Evolutionary conservation across 495 filamentous ascomycete species (phyloP).

Genomic region (Aspergillus campestris): DNA sequence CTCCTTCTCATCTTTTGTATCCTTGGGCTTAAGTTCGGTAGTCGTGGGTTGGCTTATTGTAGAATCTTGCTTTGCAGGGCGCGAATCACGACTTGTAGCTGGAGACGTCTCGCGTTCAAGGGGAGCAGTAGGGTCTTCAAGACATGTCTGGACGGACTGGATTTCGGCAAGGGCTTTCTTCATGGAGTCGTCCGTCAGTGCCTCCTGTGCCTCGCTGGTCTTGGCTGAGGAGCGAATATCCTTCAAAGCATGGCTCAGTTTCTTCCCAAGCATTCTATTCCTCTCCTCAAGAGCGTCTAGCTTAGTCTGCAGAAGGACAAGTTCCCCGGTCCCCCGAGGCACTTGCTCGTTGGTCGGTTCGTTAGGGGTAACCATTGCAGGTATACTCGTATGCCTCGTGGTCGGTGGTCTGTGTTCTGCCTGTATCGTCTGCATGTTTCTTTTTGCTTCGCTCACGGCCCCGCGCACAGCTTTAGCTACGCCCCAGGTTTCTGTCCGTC

Average conservation of each 20-base stretch:
- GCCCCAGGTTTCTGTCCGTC: slow-evolving; percentile 75
- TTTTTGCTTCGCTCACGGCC: slow-evolving; percentile 75
- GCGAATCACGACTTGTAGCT: too few species aligned
- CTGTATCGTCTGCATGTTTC: slow-evolving; percentile 59
- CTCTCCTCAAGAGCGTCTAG: slow-evolving; percentile 52
- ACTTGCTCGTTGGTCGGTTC: slow-evolving; percentile 1
- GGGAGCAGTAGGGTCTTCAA: slow-evolving; percentile 57
- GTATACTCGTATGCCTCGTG: slow-evolving; percentile 2
- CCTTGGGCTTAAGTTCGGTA: not conserved
- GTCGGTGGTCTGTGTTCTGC: slow-evolving; percentile 28
- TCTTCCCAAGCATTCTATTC: slow-evolving; percentile 62
- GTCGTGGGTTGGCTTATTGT: too few species aligned
- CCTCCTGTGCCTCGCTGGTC: slow-evolving; percentile 46
- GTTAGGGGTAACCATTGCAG: slow-evolving; percentile 4
- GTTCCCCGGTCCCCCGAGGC: slow-evolving; percentile 1
- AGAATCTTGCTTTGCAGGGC: too few species aligned
- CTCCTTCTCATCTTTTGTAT: not conserved
- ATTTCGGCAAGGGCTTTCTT: slow-evolving; percentile 57
- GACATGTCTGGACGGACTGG: slow-evolving; percentile 68
- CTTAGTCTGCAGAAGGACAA: slow-evolving; percentile 18
- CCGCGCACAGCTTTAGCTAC: slow-evolving; percentile 86
- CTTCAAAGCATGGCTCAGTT: slow-evolving; percentile 62
- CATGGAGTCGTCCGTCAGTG: slow-evolving; percentile 10
- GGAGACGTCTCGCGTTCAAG: slow-evolving; percentile 14
- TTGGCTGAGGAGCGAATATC: slow-evolving; percentile 47